Evolutionary conservation across 352 stramenopile species (phyloP).

Genomic region (Pseudoperonospora humuli): DNA sequence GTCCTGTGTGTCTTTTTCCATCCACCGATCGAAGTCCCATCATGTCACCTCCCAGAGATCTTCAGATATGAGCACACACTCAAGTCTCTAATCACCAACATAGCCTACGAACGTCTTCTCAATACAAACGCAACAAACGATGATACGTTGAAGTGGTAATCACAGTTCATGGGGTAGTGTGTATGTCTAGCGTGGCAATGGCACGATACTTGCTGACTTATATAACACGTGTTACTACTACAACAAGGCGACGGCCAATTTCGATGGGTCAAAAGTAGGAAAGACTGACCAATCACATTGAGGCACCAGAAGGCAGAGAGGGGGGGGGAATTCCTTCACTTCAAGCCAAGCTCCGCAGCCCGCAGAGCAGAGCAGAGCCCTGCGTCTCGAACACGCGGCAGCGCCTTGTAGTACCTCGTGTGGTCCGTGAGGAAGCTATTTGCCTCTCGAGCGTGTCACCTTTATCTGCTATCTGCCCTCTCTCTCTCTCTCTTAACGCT

Average conservation of each 20-base stretch:
- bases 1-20: neutral
- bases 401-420: neutral
- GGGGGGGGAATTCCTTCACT: conserved; percentile 21
- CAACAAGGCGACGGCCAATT: neutral
- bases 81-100: conserved; percentile 4
- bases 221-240: too few species aligned
- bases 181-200: conserved; percentile 5
- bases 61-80: neutral
- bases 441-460: neutral
- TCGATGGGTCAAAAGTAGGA: conserved; percentile 1
- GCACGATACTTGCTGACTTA: neutral
- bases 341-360: conserved; percentile 35
- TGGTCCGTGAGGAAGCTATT: neutral
- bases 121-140: conserved; percentile 27
- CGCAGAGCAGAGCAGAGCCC: conserved; percentile 6
- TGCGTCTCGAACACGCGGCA: neutral
- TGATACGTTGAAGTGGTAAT: neutral
- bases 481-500: neutral
- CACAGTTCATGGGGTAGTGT: neutral
- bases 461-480: neutral
- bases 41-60: conserved; percentile 3
- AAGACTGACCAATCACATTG: conserved; percentile 7
- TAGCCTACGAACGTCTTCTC: conserved; percentile 5
- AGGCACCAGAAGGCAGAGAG: conserved; percentile 2
- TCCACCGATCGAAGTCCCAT: conserved; percentile 3